A percentile compares a stretch with the other conserved stretches of the same genome.
phyloP scores from a whole-genome alignment of 305 asterid genomes.

The Stenogyne calaminthoides region DNA sequence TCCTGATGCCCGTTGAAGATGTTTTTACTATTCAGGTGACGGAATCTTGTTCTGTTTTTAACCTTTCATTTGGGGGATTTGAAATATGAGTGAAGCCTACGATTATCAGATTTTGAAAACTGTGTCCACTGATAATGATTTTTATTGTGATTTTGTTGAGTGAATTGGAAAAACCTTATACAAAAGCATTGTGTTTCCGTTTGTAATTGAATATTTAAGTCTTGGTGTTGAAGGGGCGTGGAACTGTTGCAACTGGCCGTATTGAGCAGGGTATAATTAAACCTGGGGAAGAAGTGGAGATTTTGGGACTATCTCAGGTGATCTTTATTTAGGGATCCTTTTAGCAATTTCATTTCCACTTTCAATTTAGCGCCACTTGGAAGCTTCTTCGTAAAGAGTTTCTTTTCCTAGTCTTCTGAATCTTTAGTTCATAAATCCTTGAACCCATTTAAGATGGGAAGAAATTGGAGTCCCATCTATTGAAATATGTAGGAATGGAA shows the following conservation, averaged over 20 bases:
- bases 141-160: background rate
- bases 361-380: background rate
- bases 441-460: background rate
- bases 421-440: background rate
- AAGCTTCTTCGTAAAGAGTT: background rate
- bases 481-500: background rate
- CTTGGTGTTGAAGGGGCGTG: conserved; percentile 72
- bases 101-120: background rate
- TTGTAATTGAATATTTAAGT: conserved; percentile 16
- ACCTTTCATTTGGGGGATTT: background rate
- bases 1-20: conserved; percentile 91
- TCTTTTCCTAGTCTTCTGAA: background rate
- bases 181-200: background rate
- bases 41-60: background rate
- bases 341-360: background rate
- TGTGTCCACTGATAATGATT: background rate
- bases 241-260: conserved; percentile 97
- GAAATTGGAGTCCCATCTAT: background rate
- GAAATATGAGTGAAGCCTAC: background rate
- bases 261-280: conserved; percentile 82
- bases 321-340: conserved; percentile 4
- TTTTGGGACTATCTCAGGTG: conserved; percentile 80
- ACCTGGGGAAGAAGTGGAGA: conserved; percentile 90
- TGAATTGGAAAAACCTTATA: background rate
- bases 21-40: conserved; percentile 93